Evolutionary conservation across 192 early-diverging fungal genomes (phyloP).

Genomic region (Podila epigama): DNA sequence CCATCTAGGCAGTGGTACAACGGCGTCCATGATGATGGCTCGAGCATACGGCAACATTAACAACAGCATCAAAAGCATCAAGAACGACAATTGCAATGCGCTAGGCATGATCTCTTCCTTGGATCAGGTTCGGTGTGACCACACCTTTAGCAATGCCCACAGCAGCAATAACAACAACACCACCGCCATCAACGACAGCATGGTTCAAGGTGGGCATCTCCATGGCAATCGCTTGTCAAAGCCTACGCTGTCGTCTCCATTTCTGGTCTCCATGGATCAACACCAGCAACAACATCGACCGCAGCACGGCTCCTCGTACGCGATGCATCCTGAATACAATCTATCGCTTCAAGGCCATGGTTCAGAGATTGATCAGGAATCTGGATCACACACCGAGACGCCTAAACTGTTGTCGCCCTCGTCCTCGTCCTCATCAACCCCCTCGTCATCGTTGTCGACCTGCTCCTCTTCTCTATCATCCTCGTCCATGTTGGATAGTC

Average conservation of each 20-base stretch:
- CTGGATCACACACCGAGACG: conserved; percentile 1
- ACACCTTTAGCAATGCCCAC: neutral
- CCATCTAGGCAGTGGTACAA: too few relatives aligned
- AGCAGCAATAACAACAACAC: neutral
- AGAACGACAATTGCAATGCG: neutral
- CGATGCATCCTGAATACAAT: too few relatives aligned
- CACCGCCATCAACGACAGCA: neutral
- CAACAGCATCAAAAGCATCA: too few relatives aligned
- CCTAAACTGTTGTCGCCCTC: neutral
- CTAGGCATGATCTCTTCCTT: neutral
- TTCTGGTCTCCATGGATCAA: neutral
- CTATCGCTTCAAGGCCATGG: too few relatives aligned
- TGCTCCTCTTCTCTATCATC: neutral
- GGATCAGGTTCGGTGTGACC: neutral
- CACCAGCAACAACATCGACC: neutral
- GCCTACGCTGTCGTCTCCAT: neutral
- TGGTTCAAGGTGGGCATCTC: neutral
- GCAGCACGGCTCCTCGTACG: neutral
- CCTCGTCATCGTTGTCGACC: neutral
- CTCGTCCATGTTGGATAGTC: neutral
- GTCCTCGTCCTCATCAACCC: neutral
- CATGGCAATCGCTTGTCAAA: neutral
- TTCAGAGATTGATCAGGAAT: too few relatives aligned
- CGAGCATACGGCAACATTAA: too few relatives aligned
- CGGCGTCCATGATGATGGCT: too few relatives aligned